phyloP scores from a whole-genome alignment of 345 rosid species.

The Acer saccharum region DNA sequence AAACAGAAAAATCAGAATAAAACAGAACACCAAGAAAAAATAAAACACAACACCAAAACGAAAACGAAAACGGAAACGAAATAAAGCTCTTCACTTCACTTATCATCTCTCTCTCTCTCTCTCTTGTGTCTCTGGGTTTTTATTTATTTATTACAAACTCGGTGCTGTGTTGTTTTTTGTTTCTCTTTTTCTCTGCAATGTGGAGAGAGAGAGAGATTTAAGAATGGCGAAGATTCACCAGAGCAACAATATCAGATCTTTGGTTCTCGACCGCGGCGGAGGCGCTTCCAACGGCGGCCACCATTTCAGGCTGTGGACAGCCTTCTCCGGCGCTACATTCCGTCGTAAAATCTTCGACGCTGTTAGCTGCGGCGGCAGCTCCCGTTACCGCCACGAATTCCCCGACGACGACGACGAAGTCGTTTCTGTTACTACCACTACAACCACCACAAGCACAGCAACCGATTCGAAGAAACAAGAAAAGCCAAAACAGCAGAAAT shows the following conservation, averaged over 20 bases:
- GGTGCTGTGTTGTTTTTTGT: neutral
- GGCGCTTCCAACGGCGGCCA: neutral
- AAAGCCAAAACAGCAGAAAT: constrained; percentile 18
- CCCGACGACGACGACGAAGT: constrained; percentile 37
- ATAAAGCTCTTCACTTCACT: neutral
- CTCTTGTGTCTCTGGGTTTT: no score
- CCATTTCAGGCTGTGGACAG: constrained; percentile 61
- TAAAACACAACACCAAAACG: no score
- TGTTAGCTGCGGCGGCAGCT: constrained; percentile 79
- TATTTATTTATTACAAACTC: neutral
- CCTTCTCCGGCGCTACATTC: constrained; percentile 66
- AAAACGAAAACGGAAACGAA: no score
- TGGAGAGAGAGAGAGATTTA: neutral
- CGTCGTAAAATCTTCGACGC: constrained; percentile 69
- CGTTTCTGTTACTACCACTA: constrained; percentile 28
- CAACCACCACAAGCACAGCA: constrained; percentile 22
- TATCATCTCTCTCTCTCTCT: no score
- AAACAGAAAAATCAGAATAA: neutral
- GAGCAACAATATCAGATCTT: constrained; percentile 73
- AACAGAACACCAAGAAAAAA: neutral
- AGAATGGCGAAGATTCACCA: constrained; percentile 79
- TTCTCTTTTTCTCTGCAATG: constrained; percentile 8
- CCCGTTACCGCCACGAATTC: constrained; percentile 51
- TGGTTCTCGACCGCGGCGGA: constrained; percentile 47
- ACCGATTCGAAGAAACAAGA: neutral